These are phyloP conservation scores for Kalmusia sp. DNA, from an alignment of 2,329 filamentous ascomycete species.

Conservation along the genomic window DNA sequence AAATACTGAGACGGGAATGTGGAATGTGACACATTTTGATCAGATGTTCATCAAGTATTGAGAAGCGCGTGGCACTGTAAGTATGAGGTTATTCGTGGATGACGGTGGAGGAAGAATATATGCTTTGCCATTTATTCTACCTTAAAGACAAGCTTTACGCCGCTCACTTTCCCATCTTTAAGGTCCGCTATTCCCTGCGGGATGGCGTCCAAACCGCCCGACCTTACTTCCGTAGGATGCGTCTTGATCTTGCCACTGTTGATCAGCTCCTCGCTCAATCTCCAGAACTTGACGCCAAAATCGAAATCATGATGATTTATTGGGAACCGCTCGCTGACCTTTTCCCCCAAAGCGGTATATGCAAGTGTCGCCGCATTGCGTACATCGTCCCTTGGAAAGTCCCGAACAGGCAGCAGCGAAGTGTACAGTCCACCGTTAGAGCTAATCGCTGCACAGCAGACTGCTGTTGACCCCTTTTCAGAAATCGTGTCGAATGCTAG, in stretches of 20 bases:
- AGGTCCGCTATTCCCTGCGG: conserved; percentile 40
- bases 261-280: conserved; percentile 28
- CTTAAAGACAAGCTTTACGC: conserved; percentile 43
- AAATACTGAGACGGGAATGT: conserved; percentile 23
- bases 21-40: conserved; percentile 26
- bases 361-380: conserved; percentile 51
- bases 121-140: conserved; percentile 10
- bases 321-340: conserved; percentile 40
- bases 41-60: conserved; percentile 40
- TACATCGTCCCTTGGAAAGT: conserved; percentile 52
- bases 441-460: conserved; percentile 30
- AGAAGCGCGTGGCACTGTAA: conserved; percentile 16
- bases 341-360: conserved; percentile 53
- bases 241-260: conserved; percentile 40
- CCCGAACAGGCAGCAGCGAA: conserved; percentile 27
- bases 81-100: not conserved
- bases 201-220: conserved; percentile 37
- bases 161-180: conserved; percentile 42
- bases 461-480: conserved; percentile 22
- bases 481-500: conserved; percentile 59
- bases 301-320: conserved; percentile 34
- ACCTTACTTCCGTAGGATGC: conserved; percentile 35
- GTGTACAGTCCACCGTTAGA: conserved; percentile 28
- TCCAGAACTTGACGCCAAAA: conserved; percentile 37
- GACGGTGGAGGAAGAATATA: too few relatives aligned